Percentiles rank a stretch among this genome's conserved stretches.
Conservation (phyloP, 2,329 filamentous ascomycete species). For the Arthrobotrys sphaeroides region DNA sequence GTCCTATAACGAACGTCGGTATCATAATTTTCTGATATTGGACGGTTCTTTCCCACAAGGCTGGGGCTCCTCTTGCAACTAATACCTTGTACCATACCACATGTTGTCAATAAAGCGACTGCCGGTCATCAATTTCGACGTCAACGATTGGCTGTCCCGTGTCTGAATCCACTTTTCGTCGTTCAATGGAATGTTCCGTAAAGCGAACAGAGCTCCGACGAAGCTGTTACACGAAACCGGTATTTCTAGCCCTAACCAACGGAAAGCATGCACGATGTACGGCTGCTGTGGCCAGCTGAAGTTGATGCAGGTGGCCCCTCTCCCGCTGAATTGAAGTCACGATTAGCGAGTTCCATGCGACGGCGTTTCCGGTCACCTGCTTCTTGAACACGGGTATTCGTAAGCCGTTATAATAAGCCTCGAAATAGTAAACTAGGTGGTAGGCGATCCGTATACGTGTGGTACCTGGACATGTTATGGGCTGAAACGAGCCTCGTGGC, state of each 20-base stretch:
- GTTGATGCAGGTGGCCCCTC: neutral
- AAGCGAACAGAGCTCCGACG: neutral
- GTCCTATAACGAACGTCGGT: neutral
- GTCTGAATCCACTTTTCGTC: neutral
- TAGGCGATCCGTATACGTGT: neutral
- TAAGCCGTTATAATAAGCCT: neutral
- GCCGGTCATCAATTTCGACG: neutral
- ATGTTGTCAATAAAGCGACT: neutral
- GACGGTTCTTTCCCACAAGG: neutral
- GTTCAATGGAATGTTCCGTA: neutral
- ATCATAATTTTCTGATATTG: conserved; percentile 3
- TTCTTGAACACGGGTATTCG: neutral
- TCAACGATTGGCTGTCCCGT: neutral
- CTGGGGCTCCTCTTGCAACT: neutral
- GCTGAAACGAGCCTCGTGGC: neutral
- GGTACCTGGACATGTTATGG: neutral
- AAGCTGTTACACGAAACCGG: neutral
- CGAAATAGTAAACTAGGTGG: neutral
- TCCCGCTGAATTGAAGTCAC: neutral
- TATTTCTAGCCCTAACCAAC: neutral
- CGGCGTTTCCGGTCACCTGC: neutral
- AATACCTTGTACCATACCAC: conserved; percentile 4
- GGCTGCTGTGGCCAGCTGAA: too few relatives aligned
- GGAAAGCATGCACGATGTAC: neutral
- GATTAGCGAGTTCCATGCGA: conserved; percentile 3